These are phyloP conservation scores for Suaeda aralocaspica DNA, from an alignment of 148 eudicot genomes.

Conservation along the genomic window DNA sequence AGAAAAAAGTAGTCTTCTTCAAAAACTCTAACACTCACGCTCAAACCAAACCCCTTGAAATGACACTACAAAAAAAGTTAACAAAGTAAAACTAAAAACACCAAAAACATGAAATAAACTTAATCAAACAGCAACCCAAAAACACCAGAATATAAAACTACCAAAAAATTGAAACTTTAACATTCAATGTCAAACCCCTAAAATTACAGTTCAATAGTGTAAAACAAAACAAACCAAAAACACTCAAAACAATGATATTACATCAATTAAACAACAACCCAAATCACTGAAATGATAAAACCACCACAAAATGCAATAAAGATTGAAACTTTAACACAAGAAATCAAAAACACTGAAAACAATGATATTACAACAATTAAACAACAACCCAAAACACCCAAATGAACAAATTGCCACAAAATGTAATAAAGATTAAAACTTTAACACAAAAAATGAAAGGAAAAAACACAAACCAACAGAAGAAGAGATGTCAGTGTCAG, in stretches of 20 bases:
- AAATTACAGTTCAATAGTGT: no score
- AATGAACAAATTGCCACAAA: neutral
- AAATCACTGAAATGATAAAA: no score
- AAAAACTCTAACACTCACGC: neutral
- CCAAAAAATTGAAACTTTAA: neutral
- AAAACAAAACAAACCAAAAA: no score
- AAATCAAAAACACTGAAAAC: neutral
- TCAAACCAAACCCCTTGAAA: conserved; percentile 12
- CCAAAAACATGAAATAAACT: neutral
- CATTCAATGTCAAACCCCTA: no score
- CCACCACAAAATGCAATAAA: no score
- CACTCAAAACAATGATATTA: no score
- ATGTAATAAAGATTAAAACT: neutral
- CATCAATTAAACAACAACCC: no score
- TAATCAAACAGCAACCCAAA: no score
- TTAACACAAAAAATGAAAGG: neutral
- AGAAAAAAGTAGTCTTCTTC: neutral
- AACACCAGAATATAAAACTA: no score
- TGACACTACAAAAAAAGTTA: neutral
- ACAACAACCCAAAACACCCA: conserved; percentile 2
- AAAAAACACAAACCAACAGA: conserved; percentile 56
- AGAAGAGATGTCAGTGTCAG: conserved; percentile 56
- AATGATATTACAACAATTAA: neutral
- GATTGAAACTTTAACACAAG: no score
- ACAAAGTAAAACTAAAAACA: no score